A percentile compares a stretch with the other conserved stretches of the same genome.
Conservation (phyloP, 78 protist genomes). For the Dictyostelium brefeldianum region DNA sequence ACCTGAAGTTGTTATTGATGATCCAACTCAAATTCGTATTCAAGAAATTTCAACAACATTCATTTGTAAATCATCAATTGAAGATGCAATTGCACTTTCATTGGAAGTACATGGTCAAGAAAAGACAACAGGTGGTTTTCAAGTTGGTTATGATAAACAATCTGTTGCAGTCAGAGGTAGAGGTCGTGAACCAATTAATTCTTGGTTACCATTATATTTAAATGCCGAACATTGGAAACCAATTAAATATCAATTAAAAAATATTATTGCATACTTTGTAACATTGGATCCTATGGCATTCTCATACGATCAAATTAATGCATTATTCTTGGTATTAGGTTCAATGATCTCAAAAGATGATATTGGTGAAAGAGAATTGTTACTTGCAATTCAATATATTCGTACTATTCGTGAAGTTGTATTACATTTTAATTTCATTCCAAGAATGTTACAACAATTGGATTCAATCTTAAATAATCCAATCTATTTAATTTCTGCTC, state of each 20-base stretch:
- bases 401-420: constrained; percentile 62
- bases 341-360: constrained; percentile 58
- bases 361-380: constrained; percentile 76
- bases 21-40: constrained; percentile 85
- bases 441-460: constrained; percentile 45
- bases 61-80: constrained; percentile 70
- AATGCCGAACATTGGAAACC: constrained; percentile 57
- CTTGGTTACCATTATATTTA: constrained; percentile 79
- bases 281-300: constrained; percentile 82
- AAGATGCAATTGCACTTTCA: constrained; percentile 66
- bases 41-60: constrained; percentile 61
- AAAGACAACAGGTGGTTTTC: constrained; percentile 71
- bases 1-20: constrained; percentile 81
- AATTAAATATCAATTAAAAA: constrained; percentile 30
- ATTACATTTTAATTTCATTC: constrained; percentile 15
- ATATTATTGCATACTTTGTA: constrained; percentile 72
- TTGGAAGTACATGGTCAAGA: constrained; percentile 57
- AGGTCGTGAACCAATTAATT: constrained; percentile 83
- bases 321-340: constrained; percentile 65
- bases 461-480: constrained; percentile 14
- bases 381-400: constrained; percentile 40
- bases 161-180: constrained; percentile 65
- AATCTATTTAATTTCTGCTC: constrained; percentile 32
- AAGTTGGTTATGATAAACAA: constrained; percentile 31
- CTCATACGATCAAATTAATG: constrained; percentile 58